Evolutionary conservation across 495 filamentous ascomycete genomes (phyloP).

Genomic region (Paragyromitra xinjiangensis): DNA sequence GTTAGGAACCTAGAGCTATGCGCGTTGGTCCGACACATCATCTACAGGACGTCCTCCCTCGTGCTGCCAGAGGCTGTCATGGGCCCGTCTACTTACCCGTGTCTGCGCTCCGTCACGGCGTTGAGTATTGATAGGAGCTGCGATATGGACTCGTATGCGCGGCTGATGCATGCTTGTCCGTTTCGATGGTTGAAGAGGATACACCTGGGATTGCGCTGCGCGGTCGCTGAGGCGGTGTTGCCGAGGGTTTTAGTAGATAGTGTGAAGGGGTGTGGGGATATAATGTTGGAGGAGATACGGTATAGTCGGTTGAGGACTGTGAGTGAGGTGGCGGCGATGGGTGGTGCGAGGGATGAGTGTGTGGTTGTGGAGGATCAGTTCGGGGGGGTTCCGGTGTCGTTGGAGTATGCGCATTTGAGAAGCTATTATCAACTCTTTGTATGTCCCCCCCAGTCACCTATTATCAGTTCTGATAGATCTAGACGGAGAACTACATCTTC

Average conservation of each 20-base stretch:
- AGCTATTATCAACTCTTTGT: constrained; percentile 11
- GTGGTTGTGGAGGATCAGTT: neutral
- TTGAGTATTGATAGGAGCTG: neutral
- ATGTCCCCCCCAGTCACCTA: neutral
- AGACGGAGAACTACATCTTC: constrained; percentile 1
- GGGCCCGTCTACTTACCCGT: neutral
- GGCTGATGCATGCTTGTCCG: neutral
- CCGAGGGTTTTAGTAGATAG: neutral
- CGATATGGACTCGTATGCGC: neutral
- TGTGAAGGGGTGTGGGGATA: neutral
- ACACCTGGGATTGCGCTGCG: constrained; percentile 13
- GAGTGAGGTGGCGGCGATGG: neutral
- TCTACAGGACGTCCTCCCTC: neutral
- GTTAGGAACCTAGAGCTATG: neutral
- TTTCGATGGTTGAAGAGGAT: neutral
- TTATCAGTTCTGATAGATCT: neutral
- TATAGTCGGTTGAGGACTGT: constrained; percentile 25
- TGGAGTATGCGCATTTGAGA: neutral
- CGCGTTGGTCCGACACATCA: neutral
- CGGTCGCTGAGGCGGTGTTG: neutral
- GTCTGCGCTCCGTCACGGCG: neutral
- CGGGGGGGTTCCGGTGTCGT: neutral
- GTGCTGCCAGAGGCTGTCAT: neutral
- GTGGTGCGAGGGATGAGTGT: neutral
- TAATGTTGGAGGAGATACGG: constrained; percentile 20